Evolutionary conservation across 805 yeast species (phyloP).

Genomic region (Monosporozyma solicola): DNA sequence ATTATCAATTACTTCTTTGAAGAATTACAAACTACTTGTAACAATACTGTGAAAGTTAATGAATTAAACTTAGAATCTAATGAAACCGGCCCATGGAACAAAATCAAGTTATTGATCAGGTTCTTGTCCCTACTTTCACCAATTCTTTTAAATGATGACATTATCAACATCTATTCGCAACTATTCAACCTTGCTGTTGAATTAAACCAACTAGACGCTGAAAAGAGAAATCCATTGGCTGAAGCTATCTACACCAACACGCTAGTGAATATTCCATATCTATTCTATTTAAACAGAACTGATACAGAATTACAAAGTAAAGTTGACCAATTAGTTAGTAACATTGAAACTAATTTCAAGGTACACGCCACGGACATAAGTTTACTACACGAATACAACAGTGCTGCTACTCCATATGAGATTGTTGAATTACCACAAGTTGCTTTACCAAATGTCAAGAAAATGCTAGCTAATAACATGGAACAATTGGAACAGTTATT

Average conservation of each 20-base stretch:
- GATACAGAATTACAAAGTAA: slow-evolving; percentile 21
- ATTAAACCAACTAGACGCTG: slow-evolving; percentile 35
- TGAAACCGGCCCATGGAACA: slow-evolving; percentile 55
- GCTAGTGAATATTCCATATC: slow-evolving; percentile 56
- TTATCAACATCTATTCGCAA: slow-evolving; percentile 41
- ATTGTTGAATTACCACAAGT: slow-evolving; percentile 41
- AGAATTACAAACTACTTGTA: slow-evolving; percentile 49
- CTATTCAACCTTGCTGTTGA: slow-evolving; percentile 49
- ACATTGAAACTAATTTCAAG: slow-evolving; percentile 32
- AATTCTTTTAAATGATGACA: slow-evolving; percentile 44
- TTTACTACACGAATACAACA: slow-evolving; percentile 21
- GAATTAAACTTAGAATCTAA: slow-evolving; percentile 24
- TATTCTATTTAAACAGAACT: slow-evolving; percentile 37
- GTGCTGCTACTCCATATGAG: slow-evolving; percentile 37
- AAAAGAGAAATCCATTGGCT: slow-evolving; percentile 48
- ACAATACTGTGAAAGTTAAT: slow-evolving; percentile 23
- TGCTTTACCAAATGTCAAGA: slow-evolving; percentile 43
- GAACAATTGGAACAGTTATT: slow-evolving; percentile 32
- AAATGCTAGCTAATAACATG: slow-evolving; percentile 35
- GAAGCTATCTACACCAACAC: slow-evolving; percentile 60
- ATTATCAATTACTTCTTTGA: slow-evolving; percentile 62
- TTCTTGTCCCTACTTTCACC: slow-evolving; percentile 60
- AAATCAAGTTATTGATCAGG: slow-evolving; percentile 60
- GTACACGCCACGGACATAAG: slow-evolving; percentile 15
- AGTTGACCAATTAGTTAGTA: slow-evolving; percentile 39